Evolutionary conservation across 2,329 filamentous ascomycete species (phyloP).

Genomic region (Fusarium coicis): DNA sequence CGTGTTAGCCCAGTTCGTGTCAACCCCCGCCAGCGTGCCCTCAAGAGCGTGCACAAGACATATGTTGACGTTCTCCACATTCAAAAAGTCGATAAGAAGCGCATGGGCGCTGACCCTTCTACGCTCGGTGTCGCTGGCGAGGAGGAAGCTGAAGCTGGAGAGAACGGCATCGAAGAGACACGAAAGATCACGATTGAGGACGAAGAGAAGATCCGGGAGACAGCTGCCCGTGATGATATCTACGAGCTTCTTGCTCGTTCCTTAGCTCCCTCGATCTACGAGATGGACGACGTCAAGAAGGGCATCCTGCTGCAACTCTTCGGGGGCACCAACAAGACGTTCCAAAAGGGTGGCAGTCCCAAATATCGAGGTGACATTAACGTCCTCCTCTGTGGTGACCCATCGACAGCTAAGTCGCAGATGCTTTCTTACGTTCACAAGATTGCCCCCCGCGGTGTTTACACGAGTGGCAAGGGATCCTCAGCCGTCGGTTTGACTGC

Average conservation of each 20-base stretch:
- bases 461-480: slow-evolving; percentile 84
- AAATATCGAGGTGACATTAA: slow-evolving; percentile 98
- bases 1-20: slow-evolving; percentile 92
- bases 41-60: slow-evolving; percentile 98
- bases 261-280: slow-evolving; percentile 93
- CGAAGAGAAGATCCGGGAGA: slow-evolving; percentile 86
- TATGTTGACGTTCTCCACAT: slow-evolving; percentile 96
- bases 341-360: slow-evolving; percentile 94
- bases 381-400: slow-evolving; percentile 94
- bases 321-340: slow-evolving; percentile 97
- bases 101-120: slow-evolving; percentile 89
- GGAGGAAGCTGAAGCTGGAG: slow-evolving; percentile 70
- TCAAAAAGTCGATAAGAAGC: slow-evolving; percentile 95
- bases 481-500: slow-evolving; percentile 85
- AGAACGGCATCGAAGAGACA: slow-evolving; percentile 83
- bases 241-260: slow-evolving; percentile 94
- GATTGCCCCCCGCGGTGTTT: slow-evolving; percentile 89
- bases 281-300: slow-evolving; percentile 99
- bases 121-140: slow-evolving; percentile 87
- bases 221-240: slow-evolving; percentile 82
- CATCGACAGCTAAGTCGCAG: slow-evolving; percentile 96
- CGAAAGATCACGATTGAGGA: slow-evolving; percentile 88
- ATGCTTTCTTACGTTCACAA: slow-evolving; percentile 95
- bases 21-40: slow-evolving; percentile 89
- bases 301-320: slow-evolving; percentile 96